Percentiles rank a stretch among this genome's conserved stretches.
Evolutionary conservation across 331 rosid species (phyloP).

Genomic region (Malus hybrid): DNA sequence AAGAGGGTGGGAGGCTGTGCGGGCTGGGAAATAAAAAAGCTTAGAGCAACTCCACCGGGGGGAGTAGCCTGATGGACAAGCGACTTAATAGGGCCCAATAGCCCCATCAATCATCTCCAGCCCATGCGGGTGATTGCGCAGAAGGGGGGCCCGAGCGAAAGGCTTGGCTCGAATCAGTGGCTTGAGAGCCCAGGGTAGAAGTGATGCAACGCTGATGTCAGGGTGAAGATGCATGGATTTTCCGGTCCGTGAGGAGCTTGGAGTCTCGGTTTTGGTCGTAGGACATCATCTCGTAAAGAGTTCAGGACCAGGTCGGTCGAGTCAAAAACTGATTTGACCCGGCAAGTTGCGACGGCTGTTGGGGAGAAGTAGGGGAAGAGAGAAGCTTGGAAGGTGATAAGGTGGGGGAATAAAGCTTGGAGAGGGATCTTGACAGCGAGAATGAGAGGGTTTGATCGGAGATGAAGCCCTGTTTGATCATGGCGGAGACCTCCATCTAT

Average conservation of each 20-base stretch:
- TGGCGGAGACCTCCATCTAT: conserved; percentile 63
- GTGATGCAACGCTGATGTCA: too few relatives aligned
- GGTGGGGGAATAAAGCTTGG: conserved; percentile 44
- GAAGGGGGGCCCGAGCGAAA: too few relatives aligned
- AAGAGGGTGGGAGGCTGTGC: too few relatives aligned
- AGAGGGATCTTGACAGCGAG: conserved; percentile 55
- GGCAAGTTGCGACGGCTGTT: neutral
- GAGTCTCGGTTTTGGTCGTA: conserved; percentile 41
- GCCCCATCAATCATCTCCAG: too few relatives aligned
- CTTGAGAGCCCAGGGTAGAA: too few relatives aligned
- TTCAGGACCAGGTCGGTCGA: conserved; percentile 30
- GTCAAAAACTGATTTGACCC: conserved; percentile 9
- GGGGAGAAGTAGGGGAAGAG: conserved; percentile 28
- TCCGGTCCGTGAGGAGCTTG: conserved; percentile 33
- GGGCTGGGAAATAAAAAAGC: too few relatives aligned
- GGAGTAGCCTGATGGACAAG: too few relatives aligned
- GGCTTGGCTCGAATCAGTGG: too few relatives aligned
- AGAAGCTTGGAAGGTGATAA: conserved; percentile 32
- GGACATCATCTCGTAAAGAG: conserved; percentile 81
- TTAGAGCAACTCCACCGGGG: too few relatives aligned
- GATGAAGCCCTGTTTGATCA: conserved; percentile 76
- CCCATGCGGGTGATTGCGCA: too few relatives aligned
- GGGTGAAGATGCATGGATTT: conserved; percentile 18
- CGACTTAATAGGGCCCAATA: too few relatives aligned
- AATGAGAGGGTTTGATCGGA: conserved; percentile 50